These are phyloP conservation scores for Viridothelium virens DNA, from an alignment of 495 filamentous ascomycete genomes.

Conservation along the genomic window DNA sequence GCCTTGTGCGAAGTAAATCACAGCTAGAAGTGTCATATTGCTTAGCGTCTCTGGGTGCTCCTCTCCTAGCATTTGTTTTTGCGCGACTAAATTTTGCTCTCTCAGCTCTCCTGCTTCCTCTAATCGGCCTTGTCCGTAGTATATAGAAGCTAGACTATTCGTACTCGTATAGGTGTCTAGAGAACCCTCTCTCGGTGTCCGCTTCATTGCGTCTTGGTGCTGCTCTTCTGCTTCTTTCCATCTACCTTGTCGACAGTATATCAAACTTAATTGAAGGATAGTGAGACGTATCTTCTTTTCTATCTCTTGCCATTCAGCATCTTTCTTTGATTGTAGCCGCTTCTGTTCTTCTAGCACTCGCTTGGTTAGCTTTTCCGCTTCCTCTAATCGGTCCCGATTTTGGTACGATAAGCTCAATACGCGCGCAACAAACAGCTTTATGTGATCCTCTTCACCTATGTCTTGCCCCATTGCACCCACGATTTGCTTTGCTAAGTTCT, in stretches of 20 bases:
- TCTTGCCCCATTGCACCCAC: too few species aligned
- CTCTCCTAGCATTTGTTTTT: constrained; percentile 15
- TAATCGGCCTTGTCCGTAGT: neutral
- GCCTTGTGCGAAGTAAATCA: constrained; percentile 9
- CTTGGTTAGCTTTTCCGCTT: constrained; percentile 1
- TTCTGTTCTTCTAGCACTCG: too few species aligned
- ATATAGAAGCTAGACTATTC: neutral
- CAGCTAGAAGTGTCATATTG: constrained; percentile 6
- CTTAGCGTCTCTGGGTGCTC: constrained; percentile 13
- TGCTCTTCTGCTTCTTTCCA: too few species aligned
- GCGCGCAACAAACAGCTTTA: too few species aligned
- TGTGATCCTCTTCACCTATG: too few species aligned
- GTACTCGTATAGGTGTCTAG: neutral
- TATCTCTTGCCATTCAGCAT: too few species aligned
- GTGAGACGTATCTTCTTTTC: too few species aligned
- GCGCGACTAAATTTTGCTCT: constrained; percentile 9
- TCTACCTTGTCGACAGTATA: too few species aligned
- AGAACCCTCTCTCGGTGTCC: neutral
- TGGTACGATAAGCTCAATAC: too few species aligned
- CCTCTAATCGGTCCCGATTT: neutral
- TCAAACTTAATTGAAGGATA: too few species aligned
- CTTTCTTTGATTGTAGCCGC: too few species aligned
- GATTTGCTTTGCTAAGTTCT: neutral
- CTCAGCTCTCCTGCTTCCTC: constrained; percentile 8
- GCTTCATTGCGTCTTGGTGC: neutral